These are phyloP conservation scores for Inonotus obliquus DNA, from an alignment of 1,284 basidiomycete species.

Conservation along the genomic window DNA sequence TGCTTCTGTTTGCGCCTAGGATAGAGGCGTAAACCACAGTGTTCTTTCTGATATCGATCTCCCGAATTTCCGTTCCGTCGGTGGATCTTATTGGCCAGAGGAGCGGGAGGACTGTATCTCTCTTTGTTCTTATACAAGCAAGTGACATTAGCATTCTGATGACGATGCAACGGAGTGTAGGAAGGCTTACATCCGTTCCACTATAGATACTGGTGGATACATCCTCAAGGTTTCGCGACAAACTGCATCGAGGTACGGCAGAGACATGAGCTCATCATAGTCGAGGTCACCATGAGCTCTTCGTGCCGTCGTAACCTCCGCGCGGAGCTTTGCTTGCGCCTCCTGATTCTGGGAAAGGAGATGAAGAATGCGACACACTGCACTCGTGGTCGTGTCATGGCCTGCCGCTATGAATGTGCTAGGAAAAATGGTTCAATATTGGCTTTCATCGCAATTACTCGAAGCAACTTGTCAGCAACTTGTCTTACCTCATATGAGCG, in stretches of 20 bases:
- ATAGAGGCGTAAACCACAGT: conserved; percentile 22
- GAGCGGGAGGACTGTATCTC: conserved; percentile 20
- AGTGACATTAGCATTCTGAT: neutral
- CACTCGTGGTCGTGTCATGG: conserved; percentile 29
- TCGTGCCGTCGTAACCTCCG: conserved; percentile 26
- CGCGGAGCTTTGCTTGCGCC: conserved; percentile 27
- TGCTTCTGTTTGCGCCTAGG: conserved; percentile 20
- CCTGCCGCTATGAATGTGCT: conserved; percentile 31
- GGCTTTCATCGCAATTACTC: conserved; percentile 2
- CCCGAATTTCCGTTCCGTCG: conserved; percentile 12
- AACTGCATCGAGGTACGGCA: conserved; percentile 43
- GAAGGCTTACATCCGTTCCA: conserved; percentile 24
- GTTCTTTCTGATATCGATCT: conserved; percentile 20
- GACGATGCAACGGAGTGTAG: neutral
- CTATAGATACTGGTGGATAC: conserved; percentile 42
- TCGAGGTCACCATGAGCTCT: conserved; percentile 23
- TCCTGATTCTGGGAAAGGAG: conserved; percentile 25
- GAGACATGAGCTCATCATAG: conserved; percentile 34
- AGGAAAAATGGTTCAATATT: too few species aligned
- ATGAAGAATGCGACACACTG: conserved; percentile 26
- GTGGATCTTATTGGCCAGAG: conserved; percentile 18
- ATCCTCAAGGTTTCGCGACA: conserved; percentile 43
- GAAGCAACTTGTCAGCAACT: neutral
- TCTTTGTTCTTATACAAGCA: conserved; percentile 9
- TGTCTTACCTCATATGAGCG: conserved; percentile 30